Conservation (phyloP, 139 green algal genomes). For the Zygnema cylindricum region DNA sequence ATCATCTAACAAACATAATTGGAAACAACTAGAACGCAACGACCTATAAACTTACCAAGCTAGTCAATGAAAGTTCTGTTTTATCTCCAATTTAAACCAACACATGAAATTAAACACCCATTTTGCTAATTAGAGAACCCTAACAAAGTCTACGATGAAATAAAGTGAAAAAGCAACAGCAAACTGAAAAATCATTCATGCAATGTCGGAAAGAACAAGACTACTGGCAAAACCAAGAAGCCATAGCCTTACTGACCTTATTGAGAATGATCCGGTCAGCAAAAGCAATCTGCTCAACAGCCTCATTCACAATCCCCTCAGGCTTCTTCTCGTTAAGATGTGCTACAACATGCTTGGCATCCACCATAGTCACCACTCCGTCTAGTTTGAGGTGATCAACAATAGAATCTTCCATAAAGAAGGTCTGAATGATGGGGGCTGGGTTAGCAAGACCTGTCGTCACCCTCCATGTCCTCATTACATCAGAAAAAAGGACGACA, state of each 20-base stretch:
- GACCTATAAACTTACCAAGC: no score
- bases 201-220: no score
- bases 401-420: conserved; percentile 82
- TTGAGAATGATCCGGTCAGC: conserved; percentile 95
- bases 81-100: no score
- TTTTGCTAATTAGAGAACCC: no score
- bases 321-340: conserved; percentile 75
- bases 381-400: conserved; percentile 73
- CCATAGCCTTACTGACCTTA: conserved; percentile 88
- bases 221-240: neutral
- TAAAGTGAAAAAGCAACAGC: no score
- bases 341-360: conserved; percentile 68
- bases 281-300: conserved; percentile 93
- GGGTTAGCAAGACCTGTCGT: conserved; percentile 86
- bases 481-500: no score
- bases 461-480: neutral
- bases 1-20: no score
- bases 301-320: conserved; percentile 83
- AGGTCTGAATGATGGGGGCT: conserved; percentile 89
- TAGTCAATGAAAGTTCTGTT: no score
- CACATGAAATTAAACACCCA: no score
- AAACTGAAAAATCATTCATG: no score
- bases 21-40: no score
- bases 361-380: conserved; percentile 85
- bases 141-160: no score